Evolutionary conservation across 495 filamentous ascomycete species (phyloP).

Genomic region (Penicillium salamii): DNA sequence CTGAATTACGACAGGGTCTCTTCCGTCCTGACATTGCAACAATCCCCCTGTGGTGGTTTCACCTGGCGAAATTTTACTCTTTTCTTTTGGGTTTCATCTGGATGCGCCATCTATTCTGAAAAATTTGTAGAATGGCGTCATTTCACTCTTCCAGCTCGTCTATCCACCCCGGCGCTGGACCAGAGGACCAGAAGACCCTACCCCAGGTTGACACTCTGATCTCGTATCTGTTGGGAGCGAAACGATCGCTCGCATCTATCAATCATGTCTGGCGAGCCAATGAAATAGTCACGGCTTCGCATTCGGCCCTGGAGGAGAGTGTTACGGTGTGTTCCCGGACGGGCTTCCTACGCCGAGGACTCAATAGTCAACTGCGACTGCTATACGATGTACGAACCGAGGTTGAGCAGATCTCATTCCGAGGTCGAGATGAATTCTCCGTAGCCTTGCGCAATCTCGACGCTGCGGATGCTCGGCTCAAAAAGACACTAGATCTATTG

Average conservation of each 20-base stretch:
- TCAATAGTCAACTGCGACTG: constrained; percentile 69
- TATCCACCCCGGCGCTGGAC: constrained; percentile 10
- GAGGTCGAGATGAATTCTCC: constrained; percentile 57
- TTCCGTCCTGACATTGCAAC: background rate
- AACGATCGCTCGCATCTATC: constrained; percentile 86
- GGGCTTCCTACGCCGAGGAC: constrained; percentile 67
- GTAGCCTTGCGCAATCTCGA: constrained; percentile 69
- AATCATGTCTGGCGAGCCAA: constrained; percentile 82
- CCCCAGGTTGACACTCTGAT: constrained; percentile 69
- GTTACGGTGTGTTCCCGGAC: constrained; percentile 76
- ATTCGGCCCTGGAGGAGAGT: constrained; percentile 73
- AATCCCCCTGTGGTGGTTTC: background rate
- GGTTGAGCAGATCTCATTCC: constrained; percentile 50
- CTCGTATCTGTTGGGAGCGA: constrained; percentile 79
- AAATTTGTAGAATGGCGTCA: constrained; percentile 27
- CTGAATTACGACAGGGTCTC: background rate
- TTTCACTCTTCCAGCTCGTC: constrained; percentile 31
- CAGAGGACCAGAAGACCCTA: constrained; percentile 19
- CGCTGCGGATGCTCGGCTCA: constrained; percentile 65
- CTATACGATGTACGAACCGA: constrained; percentile 65
- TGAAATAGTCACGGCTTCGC: constrained; percentile 75
- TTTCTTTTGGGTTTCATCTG: background rate
- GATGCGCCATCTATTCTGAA: constrained; percentile 1
- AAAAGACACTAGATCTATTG: constrained; percentile 67
- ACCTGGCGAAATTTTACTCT: background rate